Conservation (phyloP, 179 eudicot species). For the Gypsophila paniculata region DNA sequence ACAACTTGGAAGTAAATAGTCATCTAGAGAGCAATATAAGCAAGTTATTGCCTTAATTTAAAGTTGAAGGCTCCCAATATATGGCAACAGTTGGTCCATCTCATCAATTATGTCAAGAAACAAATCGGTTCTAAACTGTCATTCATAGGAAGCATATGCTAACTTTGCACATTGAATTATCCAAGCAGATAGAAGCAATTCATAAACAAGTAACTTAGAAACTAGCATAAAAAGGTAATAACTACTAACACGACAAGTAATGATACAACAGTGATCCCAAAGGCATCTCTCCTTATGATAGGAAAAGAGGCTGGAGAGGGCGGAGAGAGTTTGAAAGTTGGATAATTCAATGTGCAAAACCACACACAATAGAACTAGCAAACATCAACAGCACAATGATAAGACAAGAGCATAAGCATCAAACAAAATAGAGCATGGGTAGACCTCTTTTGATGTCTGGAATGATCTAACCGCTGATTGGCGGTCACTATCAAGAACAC, state of each 20-base stretch:
- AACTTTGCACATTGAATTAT: not conserved
- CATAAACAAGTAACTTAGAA: constrained; percentile 8
- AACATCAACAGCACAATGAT: constrained; percentile 13
- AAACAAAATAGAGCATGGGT: not conserved
- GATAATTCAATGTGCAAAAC: not conserved
- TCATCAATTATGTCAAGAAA: not conserved
- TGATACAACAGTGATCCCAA: not conserved
- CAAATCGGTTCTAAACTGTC: not conserved
- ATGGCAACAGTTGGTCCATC: not conserved
- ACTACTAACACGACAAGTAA: not conserved
- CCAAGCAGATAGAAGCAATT: not conserved
- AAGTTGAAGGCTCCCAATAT: not conserved
- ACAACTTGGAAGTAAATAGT: constrained; percentile 1
- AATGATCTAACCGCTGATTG: constrained; percentile 70
- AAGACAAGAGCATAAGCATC: constrained; percentile 16
- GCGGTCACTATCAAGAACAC: constrained; percentile 55
- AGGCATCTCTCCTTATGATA: not conserved
- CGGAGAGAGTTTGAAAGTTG: not conserved
- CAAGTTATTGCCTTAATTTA: not conserved
- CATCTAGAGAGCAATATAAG: constrained; percentile 3
- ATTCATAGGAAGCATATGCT: not conserved
- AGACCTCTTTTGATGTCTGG: constrained; percentile 67
- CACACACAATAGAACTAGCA: not conserved
- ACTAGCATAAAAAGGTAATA: not conserved
- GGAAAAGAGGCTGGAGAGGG: not conserved